phyloP scores from a whole-genome alignment of 441 rosid genomes.

The Hypseocharis bilobata region DNA sequence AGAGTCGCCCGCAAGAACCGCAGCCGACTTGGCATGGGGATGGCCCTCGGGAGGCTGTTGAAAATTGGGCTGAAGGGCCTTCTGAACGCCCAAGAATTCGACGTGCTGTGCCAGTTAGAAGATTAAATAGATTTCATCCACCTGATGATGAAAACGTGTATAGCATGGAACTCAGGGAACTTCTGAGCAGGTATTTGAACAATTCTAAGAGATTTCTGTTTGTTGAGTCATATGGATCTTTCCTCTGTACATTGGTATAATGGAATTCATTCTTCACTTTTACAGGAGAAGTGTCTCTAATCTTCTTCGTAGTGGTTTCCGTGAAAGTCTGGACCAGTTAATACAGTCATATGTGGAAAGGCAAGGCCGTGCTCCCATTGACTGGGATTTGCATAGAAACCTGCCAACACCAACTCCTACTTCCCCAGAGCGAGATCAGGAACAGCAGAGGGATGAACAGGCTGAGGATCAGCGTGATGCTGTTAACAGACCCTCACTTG shows the following conservation, averaged over 20 bases:
- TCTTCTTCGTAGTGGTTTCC: conserved; percentile 84
- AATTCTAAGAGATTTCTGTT: background rate
- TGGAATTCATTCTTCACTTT: conserved; percentile 6
- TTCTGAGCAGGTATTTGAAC: conserved; percentile 59
- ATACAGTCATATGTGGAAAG: conserved; percentile 79
- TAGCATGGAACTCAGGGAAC: conserved; percentile 83
- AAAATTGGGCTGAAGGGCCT: conserved; percentile 47
- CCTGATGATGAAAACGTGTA: conserved; percentile 78
- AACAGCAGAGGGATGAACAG: conserved; percentile 48
- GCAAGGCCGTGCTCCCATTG: conserved; percentile 63
- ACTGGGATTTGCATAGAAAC: conserved; percentile 73
- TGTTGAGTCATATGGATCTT: background rate
- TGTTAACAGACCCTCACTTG: conserved; percentile 48
- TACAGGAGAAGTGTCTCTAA: conserved; percentile 80
- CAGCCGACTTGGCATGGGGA: conserved; percentile 46
- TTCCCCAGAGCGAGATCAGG: conserved; percentile 52
- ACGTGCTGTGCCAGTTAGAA: conserved; percentile 44
- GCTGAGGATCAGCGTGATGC: conserved; percentile 41
- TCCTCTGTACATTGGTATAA: conserved; percentile 2
- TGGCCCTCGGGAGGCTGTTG: conserved; percentile 40
- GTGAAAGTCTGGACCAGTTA: conserved; percentile 78
- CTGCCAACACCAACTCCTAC: conserved; percentile 44
- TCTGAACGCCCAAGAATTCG: conserved; percentile 44
- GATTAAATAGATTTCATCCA: conserved; percentile 64
- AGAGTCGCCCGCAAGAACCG: conserved; percentile 33